Conservation (phyloP, 345 rosid species). For the Capsella bursapastoris region DNA sequence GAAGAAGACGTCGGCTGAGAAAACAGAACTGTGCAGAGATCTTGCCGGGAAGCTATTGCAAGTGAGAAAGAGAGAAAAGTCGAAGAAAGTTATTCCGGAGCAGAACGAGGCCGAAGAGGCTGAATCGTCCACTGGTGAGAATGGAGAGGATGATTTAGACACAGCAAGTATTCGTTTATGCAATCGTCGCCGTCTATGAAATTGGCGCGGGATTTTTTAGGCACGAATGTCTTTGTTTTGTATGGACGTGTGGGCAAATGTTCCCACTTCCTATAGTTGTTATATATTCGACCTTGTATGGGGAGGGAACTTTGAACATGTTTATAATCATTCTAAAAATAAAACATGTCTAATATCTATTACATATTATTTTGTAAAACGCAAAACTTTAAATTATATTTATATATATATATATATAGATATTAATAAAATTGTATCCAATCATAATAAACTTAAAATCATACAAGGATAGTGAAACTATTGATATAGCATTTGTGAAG, state of each 20-base stretch:
- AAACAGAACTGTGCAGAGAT: background rate
- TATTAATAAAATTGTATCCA: too few relatives aligned
- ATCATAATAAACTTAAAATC: too few relatives aligned
- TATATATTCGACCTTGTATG: too few relatives aligned
- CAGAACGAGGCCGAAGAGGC: background rate
- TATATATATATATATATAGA: too few relatives aligned
- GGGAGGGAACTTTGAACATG: too few relatives aligned
- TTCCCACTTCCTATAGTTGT: background rate
- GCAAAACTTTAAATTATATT: too few relatives aligned
- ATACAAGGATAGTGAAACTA: too few relatives aligned
- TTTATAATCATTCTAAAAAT: too few relatives aligned
- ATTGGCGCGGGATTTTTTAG: background rate
- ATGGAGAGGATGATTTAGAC: background rate
- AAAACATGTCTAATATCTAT: too few relatives aligned
- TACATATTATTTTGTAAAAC: too few relatives aligned
- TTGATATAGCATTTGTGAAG: too few relatives aligned
- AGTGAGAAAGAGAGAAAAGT: background rate
- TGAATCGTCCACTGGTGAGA: slow-evolving; percentile 28
- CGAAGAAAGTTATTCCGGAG: fast-evolving
- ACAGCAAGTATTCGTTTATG: background rate
- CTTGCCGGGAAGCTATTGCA: background rate
- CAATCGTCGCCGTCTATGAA: slow-evolving; percentile 30
- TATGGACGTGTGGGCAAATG: background rate
- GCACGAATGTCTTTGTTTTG: background rate
- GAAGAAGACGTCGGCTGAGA: background rate